Conservation (phyloP, 2,329 filamentous ascomycete species). For the Colletotrichum truncatum region DNA sequence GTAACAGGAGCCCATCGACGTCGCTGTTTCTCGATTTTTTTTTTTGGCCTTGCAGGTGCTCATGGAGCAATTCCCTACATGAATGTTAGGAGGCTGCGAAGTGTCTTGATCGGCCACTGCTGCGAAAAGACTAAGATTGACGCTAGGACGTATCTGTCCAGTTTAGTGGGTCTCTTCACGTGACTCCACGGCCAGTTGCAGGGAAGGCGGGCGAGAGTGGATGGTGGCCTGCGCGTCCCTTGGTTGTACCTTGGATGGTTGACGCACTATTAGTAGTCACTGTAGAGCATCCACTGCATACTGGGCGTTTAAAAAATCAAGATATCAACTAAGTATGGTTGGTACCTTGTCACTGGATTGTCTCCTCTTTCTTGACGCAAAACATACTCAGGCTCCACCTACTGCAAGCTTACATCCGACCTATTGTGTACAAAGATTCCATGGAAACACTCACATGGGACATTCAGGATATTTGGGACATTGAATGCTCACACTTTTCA, state of each 20-base stretch:
- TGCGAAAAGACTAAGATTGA: conserved; percentile 40
- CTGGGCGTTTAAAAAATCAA: not conserved
- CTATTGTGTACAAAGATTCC: too few relatives aligned
- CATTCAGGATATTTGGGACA: too few relatives aligned
- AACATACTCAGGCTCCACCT: too few relatives aligned
- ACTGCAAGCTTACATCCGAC: too few relatives aligned
- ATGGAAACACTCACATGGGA: too few relatives aligned
- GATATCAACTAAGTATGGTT: too few relatives aligned
- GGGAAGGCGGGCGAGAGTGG: not conserved
- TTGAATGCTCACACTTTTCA: too few relatives aligned
- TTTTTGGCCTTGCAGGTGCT: conserved; percentile 21
- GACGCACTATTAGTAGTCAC: not conserved
- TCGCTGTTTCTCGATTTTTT: conserved; percentile 23
- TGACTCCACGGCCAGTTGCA: not conserved
- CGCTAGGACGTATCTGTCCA: not conserved
- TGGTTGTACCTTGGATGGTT: not conserved
- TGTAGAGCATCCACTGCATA: not conserved
- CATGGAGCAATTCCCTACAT: conserved; percentile 30
- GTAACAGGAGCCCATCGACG: conserved; percentile 28
- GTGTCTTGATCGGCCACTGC: conserved; percentile 48
- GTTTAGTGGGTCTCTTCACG: not conserved
- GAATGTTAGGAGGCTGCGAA: conserved; percentile 39
- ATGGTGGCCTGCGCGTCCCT: not conserved
- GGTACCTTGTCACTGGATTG: too few relatives aligned
- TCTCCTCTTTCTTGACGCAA: too few relatives aligned